Evolutionary conservation across 73 alveolate genomes (phyloP).

Genomic region (Tetrahymena elliotti): DNA sequence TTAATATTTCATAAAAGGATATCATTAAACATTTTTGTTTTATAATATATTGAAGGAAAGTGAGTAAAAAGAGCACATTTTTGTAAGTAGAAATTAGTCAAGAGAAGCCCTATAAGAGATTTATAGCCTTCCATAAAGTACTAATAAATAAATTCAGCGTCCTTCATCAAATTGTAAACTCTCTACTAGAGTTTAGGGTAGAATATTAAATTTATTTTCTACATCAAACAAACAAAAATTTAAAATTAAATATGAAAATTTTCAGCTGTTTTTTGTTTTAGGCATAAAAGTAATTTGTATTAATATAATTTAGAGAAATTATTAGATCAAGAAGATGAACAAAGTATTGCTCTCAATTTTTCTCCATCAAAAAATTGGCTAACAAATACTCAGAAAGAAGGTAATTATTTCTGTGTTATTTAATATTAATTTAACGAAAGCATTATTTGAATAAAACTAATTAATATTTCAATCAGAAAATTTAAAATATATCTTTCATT

Average conservation of each 20-base stretch:
- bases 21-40: background rate
- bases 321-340: background rate
- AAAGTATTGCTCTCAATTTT: background rate
- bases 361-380: background rate
- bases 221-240: background rate
- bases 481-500: background rate
- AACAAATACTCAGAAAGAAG: background rate
- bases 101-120: background rate
- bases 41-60: background rate
- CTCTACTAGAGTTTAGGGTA: background rate
- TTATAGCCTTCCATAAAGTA: background rate
- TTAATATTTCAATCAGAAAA: background rate
- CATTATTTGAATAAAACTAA: background rate
- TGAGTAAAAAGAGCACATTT: background rate
- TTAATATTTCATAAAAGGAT: too few relatives aligned
- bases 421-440: background rate
- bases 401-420: background rate
- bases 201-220: background rate
- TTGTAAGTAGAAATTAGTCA: background rate
- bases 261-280: background rate
- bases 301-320: background rate
- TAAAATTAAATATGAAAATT: background rate
- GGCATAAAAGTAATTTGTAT: background rate
- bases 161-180: background rate
- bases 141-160: background rate